A percentile compares a stretch with the other conserved stretches of the same genome.
phyloP scores from a whole-genome alignment of 2,329 filamentous ascomycete species.

The Arthrobotrys entomopaga region DNA sequence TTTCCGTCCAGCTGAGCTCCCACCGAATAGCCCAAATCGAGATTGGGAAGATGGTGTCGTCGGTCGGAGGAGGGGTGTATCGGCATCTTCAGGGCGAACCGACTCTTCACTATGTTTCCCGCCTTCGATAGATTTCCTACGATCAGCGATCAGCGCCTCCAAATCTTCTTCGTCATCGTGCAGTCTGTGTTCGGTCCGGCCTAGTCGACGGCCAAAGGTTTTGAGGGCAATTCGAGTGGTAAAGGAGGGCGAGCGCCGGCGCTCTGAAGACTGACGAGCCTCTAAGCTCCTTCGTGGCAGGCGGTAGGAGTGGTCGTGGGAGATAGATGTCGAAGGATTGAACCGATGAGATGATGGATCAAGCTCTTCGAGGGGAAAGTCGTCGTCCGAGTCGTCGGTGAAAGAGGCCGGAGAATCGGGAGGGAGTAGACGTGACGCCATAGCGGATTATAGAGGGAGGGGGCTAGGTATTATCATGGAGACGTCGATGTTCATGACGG shows the following conservation, averaged over 20 bases:
- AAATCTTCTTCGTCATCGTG: conserved; percentile 39
- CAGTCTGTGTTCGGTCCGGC: conserved; percentile 51
- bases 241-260: conserved; percentile 59
- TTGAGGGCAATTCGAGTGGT: conserved; percentile 61
- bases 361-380: conserved; percentile 81
- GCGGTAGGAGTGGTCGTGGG: conserved; percentile 46
- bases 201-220: conserved; percentile 54
- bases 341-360: conserved; percentile 68
- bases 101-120: conserved; percentile 50
- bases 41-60: conserved; percentile 31
- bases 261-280: conserved; percentile 58
- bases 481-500: conserved; percentile 36
- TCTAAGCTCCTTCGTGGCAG: conserved; percentile 55
- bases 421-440: conserved; percentile 62
- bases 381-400: conserved; percentile 75
- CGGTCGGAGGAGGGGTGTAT: conserved; percentile 49
- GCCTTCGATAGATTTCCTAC: conserved; percentile 45
- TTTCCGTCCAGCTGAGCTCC: conserved; percentile 56
- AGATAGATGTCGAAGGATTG: conserved; percentile 55
- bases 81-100: conserved; percentile 35
- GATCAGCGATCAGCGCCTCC: conserved; percentile 50
- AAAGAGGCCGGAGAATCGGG: conserved; percentile 73
- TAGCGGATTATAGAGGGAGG: conserved; percentile 24
- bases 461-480: conserved; percentile 7
- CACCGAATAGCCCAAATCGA: conserved; percentile 24